Conservation (phyloP, 1,284 basidiomycete genomes). For the Bondarzewia mesenterica region DNA sequence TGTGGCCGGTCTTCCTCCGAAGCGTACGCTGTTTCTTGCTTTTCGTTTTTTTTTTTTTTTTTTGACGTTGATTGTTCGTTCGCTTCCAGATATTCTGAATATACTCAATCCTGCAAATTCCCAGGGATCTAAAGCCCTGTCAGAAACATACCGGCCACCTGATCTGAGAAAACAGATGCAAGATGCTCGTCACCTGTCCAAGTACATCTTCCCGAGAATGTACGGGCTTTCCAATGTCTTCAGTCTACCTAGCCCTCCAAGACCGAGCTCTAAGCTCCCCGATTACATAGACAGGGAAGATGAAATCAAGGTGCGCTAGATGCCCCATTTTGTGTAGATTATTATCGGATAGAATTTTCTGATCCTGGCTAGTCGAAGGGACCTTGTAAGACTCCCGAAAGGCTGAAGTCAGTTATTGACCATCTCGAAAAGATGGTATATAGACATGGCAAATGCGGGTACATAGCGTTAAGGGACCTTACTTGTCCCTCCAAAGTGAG, state of each 20-base stretch:
- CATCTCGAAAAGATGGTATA: slow-evolving; percentile 57
- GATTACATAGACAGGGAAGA: slow-evolving; percentile 58
- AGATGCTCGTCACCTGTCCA: slow-evolving; percentile 57
- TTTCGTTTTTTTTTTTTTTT: slow-evolving; percentile 6
- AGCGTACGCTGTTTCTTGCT: slow-evolving; percentile 34
- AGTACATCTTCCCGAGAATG: slow-evolving; percentile 80
- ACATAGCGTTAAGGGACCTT: slow-evolving; percentile 55
- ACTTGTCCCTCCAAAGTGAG: slow-evolving; percentile 71
- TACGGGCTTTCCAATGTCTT: slow-evolving; percentile 62
- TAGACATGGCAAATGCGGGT: slow-evolving; percentile 65
- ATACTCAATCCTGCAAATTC: slow-evolving; percentile 36
- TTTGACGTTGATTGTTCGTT: not conserved
- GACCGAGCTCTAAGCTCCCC: slow-evolving; percentile 22
- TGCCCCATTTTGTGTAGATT: not conserved
- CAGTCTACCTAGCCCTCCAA: slow-evolving; percentile 5
- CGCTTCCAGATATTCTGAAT: slow-evolving; percentile 56
- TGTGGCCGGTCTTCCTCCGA: slow-evolving; percentile 57
- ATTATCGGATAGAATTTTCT: not conserved
- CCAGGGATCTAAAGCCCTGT: slow-evolving; percentile 16
- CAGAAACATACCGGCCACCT: slow-evolving; percentile 21
- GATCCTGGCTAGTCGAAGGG: slow-evolving; percentile 31
- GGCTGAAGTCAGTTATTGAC: slow-evolving; percentile 48
- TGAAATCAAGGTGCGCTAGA: slow-evolving; percentile 57
- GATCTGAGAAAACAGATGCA: slow-evolving; percentile 36
- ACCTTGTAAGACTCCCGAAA: slow-evolving; percentile 60